Base-by-base conservation (phyloP, 257 asterid genomes). In the Striga asiatica region DNA sequence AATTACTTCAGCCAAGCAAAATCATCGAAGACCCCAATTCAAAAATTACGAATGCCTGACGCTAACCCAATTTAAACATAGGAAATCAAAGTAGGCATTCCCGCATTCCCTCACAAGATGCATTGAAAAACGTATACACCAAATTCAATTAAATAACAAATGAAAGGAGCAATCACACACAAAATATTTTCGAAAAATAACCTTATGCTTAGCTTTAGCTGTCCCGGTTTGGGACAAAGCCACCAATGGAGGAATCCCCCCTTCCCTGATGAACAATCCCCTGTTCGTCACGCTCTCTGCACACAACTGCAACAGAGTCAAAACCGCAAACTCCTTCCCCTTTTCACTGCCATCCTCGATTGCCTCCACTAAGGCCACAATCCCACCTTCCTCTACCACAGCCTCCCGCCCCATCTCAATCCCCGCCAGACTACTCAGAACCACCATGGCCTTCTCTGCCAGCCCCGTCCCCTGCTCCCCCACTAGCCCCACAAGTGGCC, bases 391-490 rank as follows among this genome's bases (percentile, higher is more conserved):
- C 53, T 69, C 85, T 9, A 80, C 78, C 2, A 80, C 74, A 6
- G 81, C 76, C n/a, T 71, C 78, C 5, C 66, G 64, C 4, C 93
- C 93, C 58, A 56, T 54, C 27, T 78, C 78, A 2, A 73, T 65
- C 25, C 60, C 84, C 0, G 80, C 74, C 71, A 83, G 68, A 68
- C 83, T 80, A 48, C 77, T 78, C 79, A 83, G 61, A 14, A 83
- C 89, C 71, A 78, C 93, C 85, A 83, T 83, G 1, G 93, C 85
- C 76, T 83, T 83, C 77, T 83, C 93, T 0, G 85, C 78, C 56
- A 83, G 49, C n/a, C 89, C 93, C 4, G 64, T 60, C 9, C 79
- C 79, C 31, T 72, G 71, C 61, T 76, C 83, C 22, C 52, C 67
- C 37, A 80, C 89, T 35, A 83, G 42, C 12, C 48, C 78, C 65